These are phyloP conservation scores for Fomitopsis betulina DNA, from an alignment of 1,284 basidiomycete species.

Conservation along the genomic window DNA sequence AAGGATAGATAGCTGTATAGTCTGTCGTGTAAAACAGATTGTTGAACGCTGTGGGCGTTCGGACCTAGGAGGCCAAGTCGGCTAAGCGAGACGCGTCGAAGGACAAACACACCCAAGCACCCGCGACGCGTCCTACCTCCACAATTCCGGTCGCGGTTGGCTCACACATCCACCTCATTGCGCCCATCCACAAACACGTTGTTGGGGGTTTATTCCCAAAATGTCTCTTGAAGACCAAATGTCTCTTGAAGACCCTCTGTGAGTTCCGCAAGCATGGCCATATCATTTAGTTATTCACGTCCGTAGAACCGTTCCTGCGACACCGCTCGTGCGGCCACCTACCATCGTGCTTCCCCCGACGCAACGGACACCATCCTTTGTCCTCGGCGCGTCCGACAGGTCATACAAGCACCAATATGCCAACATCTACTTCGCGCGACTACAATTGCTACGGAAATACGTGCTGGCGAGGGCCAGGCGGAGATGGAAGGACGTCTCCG, in stretches of 20 bases:
- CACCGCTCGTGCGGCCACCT: constrained; percentile 20
- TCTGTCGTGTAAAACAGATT: not conserved
- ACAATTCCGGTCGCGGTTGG: not conserved
- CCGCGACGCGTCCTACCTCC: not conserved
- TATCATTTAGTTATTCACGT: constrained; percentile 3
- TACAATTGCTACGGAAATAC: constrained; percentile 57
- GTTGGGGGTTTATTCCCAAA: no score
- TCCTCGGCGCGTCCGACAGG: constrained; percentile 48
- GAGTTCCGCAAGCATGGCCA: not conserved
- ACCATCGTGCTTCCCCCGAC: constrained; percentile 21
- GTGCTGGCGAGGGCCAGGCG: constrained; percentile 63
- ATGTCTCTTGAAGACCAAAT: not conserved
- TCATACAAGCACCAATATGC: constrained; percentile 89
- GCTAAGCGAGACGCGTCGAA: not conserved
- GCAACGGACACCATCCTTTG: constrained; percentile 49
- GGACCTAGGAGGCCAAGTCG: not conserved
- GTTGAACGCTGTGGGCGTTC: not conserved
- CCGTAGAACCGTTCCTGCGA: constrained; percentile 17
- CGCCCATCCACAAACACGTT: not conserved
- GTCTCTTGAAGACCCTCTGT: constrained; percentile 6
- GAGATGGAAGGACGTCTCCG: constrained; percentile 64
- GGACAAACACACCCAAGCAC: not conserved
- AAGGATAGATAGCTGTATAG: no score
- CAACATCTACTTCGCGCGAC: constrained; percentile 86
- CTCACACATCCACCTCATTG: not conserved